phyloP scores from a whole-genome alignment of 148 eudicot genomes.

The Cornus controversa region DNA sequence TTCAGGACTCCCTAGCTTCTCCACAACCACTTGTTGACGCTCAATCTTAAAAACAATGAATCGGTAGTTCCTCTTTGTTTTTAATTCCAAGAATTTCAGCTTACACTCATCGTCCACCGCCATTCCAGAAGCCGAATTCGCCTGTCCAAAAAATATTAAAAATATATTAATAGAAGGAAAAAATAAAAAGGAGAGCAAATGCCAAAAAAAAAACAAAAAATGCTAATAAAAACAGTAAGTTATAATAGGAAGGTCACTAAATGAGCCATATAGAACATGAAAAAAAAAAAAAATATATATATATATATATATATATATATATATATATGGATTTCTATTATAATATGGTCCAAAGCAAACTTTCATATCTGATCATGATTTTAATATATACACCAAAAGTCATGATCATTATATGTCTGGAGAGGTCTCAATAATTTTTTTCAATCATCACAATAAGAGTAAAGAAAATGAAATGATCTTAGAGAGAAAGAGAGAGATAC shows the following conservation, averaged over 20 bases:
- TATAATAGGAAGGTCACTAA: too few species aligned
- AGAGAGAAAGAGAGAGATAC: conserved; percentile 13
- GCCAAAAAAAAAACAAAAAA: neutral
- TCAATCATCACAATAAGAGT: neutral
- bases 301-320: neutral
- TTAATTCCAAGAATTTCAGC: conserved; percentile 41
- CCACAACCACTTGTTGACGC: conserved; percentile 33
- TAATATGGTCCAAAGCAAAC: neutral
- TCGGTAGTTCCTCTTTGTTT: conserved; percentile 36
- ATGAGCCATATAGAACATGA: too few species aligned
- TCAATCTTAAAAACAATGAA: conserved; percentile 39
- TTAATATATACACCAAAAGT: neutral
- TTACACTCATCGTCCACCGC: conserved; percentile 42
- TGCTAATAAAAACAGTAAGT: too few species aligned
- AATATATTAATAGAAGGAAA: neutral
- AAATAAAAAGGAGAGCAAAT: neutral
- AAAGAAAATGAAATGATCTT: neutral
- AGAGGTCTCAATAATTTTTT: too few species aligned
- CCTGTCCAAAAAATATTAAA: conserved; percentile 15
- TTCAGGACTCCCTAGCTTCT: conserved; percentile 39
- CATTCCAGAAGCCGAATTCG: conserved; percentile 47
- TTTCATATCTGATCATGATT: neutral
- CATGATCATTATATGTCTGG: neutral
- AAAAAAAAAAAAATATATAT: too few species aligned
- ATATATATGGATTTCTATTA: neutral